Evolutionary conservation across 306 rosid species (phyloP), one percentile per base, ranked within the genome.

Genomic region (Medicago arabica): DNA sequence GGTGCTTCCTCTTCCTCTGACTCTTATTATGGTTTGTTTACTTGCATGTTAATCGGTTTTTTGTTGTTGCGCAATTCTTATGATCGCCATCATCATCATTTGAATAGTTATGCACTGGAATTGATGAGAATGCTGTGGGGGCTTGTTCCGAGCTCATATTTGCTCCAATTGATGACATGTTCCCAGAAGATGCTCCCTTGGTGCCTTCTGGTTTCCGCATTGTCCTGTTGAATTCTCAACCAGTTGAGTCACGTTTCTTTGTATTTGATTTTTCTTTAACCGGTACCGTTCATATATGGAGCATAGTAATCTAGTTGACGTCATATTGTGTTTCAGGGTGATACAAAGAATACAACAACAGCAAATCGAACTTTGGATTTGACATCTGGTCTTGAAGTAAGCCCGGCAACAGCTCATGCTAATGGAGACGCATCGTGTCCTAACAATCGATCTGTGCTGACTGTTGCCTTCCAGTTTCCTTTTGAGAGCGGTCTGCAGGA

Each of bases 141-240:
- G 93, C 93, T 68, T 91, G 92, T 78, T 88, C 93, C 15, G 97
- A 93, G 83, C 98, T 93, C 67, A 80, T 91, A 68, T 93, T 93
- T 80, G 97, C 98, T 71, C 90, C 98, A 8, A 93, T 93, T 59
- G 97, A 93, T 71, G 97, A 89, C 61, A 89, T 89, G 96, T 93
- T 93, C 69, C 97, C 96, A 0, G 96, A 93, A 36, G 93, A 91
- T 85, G 93, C 97, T 61, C 92, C 92, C 4, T 77, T 93, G 79
- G 82, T 93, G 59, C 98, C 99, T 15, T 96, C 99, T 63, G 99
- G 99, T 73, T 96, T 96, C 80, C 97, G 98, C 70, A 89, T 96
- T 75, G 88, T 89, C 34, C 92, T 97, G 2, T 76, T 96, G 84
- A 97, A 90, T 80, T 83, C 99, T 47, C 86, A 88, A 90, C 69